Evolutionary conservation across 108 stramenopile genomes (phyloP).

Genomic region (Bacterosira constricta): DNA sequence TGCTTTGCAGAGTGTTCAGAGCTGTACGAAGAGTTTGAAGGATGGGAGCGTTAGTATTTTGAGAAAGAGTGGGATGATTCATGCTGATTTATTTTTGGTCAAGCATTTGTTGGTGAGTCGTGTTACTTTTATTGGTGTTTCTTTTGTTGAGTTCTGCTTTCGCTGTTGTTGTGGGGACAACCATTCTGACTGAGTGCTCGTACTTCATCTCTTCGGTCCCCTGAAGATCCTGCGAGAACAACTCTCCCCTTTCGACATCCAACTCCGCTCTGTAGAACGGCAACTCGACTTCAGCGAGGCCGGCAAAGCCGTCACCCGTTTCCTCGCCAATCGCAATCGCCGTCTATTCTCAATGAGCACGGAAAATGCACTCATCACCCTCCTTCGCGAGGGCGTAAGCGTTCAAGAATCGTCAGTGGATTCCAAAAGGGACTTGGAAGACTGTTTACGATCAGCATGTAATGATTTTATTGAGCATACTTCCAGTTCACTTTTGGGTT

Average conservation of each 20-base stretch:
- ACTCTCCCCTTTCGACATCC: slow-evolving; percentile 92
- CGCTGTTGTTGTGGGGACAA: no score
- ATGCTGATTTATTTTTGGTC: slow-evolving; percentile 89
- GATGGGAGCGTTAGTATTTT: slow-evolving; percentile 76
- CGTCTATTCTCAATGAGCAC: slow-evolving; percentile 89
- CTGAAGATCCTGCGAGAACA: slow-evolving; percentile 88
- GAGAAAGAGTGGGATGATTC: slow-evolving; percentile 64
- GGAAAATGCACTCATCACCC: slow-evolving; percentile 85
- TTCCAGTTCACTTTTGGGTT: slow-evolving; percentile 56
- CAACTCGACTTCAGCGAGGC: slow-evolving; percentile 92
- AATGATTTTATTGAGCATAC: slow-evolving; percentile 91
- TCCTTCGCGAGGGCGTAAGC: slow-evolving; percentile 86
- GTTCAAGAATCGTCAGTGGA: slow-evolving; percentile 86
- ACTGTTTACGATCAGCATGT: slow-evolving; percentile 82
- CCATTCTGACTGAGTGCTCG: no score
- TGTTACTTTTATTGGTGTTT: slow-evolving; percentile 7
- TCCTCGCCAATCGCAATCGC: slow-evolving; percentile 87
- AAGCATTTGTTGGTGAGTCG: slow-evolving; percentile 85
- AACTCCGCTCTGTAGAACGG: slow-evolving; percentile 84
- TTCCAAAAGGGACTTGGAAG: slow-evolving; percentile 90
- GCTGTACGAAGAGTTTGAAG: slow-evolving; percentile 80
- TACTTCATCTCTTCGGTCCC: no score
- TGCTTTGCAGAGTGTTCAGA: slow-evolving; percentile 79
- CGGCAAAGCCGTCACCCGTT: slow-evolving; percentile 82
- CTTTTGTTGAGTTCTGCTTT: not conserved